phyloP scores from a whole-genome alignment of 352 stramenopile species.

The Phytophthora colocasiae region DNA sequence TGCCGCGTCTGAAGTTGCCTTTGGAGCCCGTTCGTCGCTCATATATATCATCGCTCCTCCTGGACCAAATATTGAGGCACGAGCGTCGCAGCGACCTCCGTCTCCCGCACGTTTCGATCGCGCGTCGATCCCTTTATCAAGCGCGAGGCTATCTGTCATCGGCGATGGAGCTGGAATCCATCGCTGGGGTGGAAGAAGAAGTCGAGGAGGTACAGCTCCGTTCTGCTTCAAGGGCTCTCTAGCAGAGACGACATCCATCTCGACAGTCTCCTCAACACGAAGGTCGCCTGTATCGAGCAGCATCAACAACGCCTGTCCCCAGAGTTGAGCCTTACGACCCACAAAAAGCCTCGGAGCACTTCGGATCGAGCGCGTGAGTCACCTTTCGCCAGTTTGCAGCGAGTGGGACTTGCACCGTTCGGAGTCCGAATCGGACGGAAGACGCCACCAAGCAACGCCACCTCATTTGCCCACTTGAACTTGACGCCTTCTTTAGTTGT shows the following conservation, averaged over 20 bases:
- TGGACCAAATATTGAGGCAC: slow-evolving; percentile 15
- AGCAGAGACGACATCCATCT: background rate
- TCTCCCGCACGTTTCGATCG: slow-evolving; percentile 7
- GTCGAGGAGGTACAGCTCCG: slow-evolving; percentile 1
- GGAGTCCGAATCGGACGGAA: too few species aligned
- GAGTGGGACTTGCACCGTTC: slow-evolving; percentile 13
- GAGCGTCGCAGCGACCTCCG: slow-evolving; percentile 7
- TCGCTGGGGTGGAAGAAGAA: slow-evolving; percentile 14
- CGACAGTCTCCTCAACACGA: slow-evolving; percentile 1
- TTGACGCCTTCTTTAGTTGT: background rate
- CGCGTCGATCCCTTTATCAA: background rate
- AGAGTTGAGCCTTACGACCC: slow-evolving; percentile 14
- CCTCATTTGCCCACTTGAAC: slow-evolving; percentile 30
- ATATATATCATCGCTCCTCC: slow-evolving; percentile 28
- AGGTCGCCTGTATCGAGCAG: slow-evolving; percentile 1
- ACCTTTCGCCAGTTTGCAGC: slow-evolving; percentile 34
- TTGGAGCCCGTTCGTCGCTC: slow-evolving; percentile 27
- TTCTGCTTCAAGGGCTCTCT: background rate
- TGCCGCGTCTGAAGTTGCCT: slow-evolving; percentile 14
- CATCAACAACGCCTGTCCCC: slow-evolving; percentile 19
- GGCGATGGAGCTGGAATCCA: slow-evolving; percentile 13
- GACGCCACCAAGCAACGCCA: slow-evolving; percentile 23
- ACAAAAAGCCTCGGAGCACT: slow-evolving; percentile 22
- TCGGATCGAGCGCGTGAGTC: slow-evolving; percentile 19
- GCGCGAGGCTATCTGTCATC: background rate